Base-by-base conservation (phyloP, 2,329 filamentous ascomycete species). In the Pseudogymnoascus sp. region DNA sequence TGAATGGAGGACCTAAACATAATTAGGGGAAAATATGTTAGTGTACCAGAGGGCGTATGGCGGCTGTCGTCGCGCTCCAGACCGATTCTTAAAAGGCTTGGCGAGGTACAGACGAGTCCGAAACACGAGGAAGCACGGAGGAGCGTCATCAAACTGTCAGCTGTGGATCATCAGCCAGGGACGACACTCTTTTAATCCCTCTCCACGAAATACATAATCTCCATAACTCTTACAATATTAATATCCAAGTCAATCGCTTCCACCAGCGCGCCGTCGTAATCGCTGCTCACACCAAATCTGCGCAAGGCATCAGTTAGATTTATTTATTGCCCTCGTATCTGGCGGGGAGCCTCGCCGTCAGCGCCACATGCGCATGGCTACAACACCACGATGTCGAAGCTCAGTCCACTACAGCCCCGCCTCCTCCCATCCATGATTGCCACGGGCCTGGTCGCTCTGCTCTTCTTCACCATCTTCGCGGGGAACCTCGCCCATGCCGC, bases 401-500 rank as follows among this genome's bases (percentile, higher is more conserved):
- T 87, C 74, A 86, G 82, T 73, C 85, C 83, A 68, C 89, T 90
- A 68, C 89, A 90, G 78, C 88, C 86, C 76, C 87, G 88, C 72
- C 83, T 91, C 70, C 83, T 83, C 71, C 85, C 86, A 69, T 89
- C 87, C 63, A 72, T 88, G 61, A 78, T 82, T 69, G 84, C 85
- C 61, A 83, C 84, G 33, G 75, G 84, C 30, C 71, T 88, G 60
- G 73, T 90, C 33, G 69, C 88, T 35, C 35, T 84, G 39, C 72
- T 91, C 42, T 88, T 85, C 71, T 75, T 88, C 63, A 74, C 83
- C 25, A 78, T 89, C 38, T 82, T 82, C 63, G 80, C 80, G 49
- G 81, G 83, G 16, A 78, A 79, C 61, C 81, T 86, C 66, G 88
- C 84, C 52, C 80, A 87, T 67, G 88, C 88, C 8, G 77, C 80